Percentiles rank a stretch among this genome's conserved stretches.
Conservation (phyloP, 495 filamentous ascomycete species). For the Hypoxylon subgilvum region DNA sequence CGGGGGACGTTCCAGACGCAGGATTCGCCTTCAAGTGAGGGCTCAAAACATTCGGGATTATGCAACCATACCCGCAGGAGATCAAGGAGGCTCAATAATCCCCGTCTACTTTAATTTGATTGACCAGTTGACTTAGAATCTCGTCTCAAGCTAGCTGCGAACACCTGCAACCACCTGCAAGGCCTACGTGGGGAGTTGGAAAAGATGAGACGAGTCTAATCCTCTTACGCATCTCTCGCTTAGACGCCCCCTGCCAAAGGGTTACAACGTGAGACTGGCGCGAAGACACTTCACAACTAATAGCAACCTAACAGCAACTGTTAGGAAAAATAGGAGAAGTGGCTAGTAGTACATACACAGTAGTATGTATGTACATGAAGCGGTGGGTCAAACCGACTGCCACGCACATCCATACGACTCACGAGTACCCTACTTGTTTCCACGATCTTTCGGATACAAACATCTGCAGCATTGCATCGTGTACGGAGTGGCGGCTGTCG, state of each 20-base stretch:
- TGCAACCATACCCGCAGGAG: constrained; percentile 29
- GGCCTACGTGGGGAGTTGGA: constrained; percentile 14
- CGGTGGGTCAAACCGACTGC: constrained; percentile 35
- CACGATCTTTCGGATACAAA: constrained; percentile 17
- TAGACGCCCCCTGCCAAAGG: constrained; percentile 21
- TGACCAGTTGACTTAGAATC: constrained; percentile 8
- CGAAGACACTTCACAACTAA: constrained; percentile 23
- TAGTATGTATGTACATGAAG: too few relatives aligned
- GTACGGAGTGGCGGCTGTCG: neutral
- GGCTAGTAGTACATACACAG: constrained; percentile 15
- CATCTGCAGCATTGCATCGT: constrained; percentile 6
- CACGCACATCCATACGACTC: constrained; percentile 24
- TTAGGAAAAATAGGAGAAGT: constrained; percentile 40
- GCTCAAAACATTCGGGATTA: constrained; percentile 37
- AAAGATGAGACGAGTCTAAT: constrained; percentile 36
- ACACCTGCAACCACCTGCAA: constrained; percentile 15
- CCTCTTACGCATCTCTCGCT: constrained; percentile 29
- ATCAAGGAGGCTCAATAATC: constrained; percentile 33
- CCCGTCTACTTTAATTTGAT: constrained; percentile 9
- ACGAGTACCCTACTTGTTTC: too few relatives aligned
- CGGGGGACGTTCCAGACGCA: constrained; percentile 37
- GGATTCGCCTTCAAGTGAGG: constrained; percentile 32
- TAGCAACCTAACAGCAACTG: too few relatives aligned
- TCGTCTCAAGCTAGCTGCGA: constrained; percentile 1
- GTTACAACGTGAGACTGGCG: constrained; percentile 35